Base-by-base conservation (phyloP, 305 asterid genomes). In the Fraxinus ornus region DNA sequence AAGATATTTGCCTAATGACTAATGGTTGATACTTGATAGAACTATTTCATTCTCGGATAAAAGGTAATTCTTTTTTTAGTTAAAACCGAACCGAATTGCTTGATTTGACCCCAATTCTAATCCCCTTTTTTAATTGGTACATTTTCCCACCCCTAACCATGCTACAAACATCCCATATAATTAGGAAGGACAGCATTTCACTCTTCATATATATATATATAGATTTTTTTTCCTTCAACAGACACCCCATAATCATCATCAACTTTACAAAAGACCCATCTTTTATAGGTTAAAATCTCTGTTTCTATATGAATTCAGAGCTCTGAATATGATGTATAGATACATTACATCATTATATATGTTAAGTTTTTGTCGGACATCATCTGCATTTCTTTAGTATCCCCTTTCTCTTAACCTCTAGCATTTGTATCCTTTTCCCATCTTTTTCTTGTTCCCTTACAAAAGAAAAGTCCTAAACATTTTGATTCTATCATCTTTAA, bases 321-420 rank as follows among this genome's bases (percentile, higher is more conserved):
- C 84, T 84, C 84, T 80, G 70, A 62, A 21, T 81, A 57, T 86
- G 84, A 84, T 88, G 57, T 79, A 75, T 74, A 79, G 28, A 78
- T 75, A 84, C 37, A 32, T 78, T 79, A 64, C 9, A 57, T 49
- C 21, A 19, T 5, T 88, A 83, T 78, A 81, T 80, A 81, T 82
- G 64, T 86, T 83, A 84, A 84, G 75, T 30, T 81, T 86, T 78
- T 87, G 89, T 89, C 85, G 94, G 79, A 83, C 82, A 83, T 71
- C 90, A 91, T 90, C 88, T 88, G 92, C 91, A 80, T 82, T 81
- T 84, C 84, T 80, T 81, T 85, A 81, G 80, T 82, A 79, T 81
- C 91, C 88, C 90, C 84, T 84, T 88, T 77, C 60, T 86, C 82
- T 83, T 73, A 83, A 57, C 87, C 80, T 82, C 83, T 83, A 73